Evolutionary conservation across 2,329 filamentous ascomycete genomes (phyloP).

Genomic region (Diaporthe australafricana): DNA sequence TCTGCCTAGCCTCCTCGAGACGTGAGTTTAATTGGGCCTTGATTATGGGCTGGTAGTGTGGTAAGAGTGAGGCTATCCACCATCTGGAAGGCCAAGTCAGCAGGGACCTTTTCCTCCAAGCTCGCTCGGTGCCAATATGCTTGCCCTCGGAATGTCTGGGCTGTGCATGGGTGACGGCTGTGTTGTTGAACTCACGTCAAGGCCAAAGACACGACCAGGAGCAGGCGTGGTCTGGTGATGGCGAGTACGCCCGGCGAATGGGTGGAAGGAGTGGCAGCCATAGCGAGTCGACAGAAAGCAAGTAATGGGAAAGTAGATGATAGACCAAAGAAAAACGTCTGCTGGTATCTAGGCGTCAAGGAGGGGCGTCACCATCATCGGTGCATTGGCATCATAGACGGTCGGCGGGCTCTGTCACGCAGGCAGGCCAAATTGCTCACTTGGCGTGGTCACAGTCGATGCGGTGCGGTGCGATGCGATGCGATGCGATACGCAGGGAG

Average conservation of each 20-base stretch:
- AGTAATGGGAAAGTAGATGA: not conserved
- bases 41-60: slow-evolving; percentile 55
- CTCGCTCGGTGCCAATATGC: not conserved
- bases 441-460: not conserved
- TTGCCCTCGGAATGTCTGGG: not conserved
- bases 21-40: slow-evolving; percentile 47
- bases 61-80: slow-evolving; percentile 58
- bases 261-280: slow-evolving; percentile 38
- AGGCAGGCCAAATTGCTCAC: slow-evolving; percentile 8
- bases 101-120: no score
- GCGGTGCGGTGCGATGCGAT: not conserved
- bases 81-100: slow-evolving; percentile 50
- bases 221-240: slow-evolving; percentile 50
- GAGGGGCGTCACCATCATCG: slow-evolving; percentile 20
- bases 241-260: slow-evolving; percentile 42
- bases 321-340: not conserved
- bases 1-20: slow-evolving; percentile 53
- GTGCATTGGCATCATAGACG: slow-evolving; percentile 21
- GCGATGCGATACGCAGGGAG: slow-evolving; percentile 2
- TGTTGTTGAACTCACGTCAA: slow-evolving; percentile 50
- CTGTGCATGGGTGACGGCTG: not conserved
- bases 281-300: slow-evolving; percentile 29
- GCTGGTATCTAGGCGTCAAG: slow-evolving; percentile 17
- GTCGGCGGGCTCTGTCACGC: slow-evolving; percentile 7
- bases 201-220: slow-evolving; percentile 49